Conservation (phyloP, 768 basidiomycete species). For the Suillus luteus region DNA sequence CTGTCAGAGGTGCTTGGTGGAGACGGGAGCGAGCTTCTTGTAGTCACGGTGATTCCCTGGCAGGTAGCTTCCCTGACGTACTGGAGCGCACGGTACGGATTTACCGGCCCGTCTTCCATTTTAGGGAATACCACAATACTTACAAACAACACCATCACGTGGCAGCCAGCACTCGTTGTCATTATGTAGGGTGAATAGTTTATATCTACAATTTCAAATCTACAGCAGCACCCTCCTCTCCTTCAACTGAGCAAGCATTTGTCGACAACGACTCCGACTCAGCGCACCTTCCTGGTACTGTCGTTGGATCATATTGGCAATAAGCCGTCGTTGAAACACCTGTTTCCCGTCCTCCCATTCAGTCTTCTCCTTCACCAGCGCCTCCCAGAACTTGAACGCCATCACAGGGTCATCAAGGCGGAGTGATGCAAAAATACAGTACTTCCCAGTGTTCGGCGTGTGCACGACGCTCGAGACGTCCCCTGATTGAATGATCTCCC, state of each 20-base stretch:
- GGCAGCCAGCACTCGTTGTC: not conserved
- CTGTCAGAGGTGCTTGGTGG: conserved; percentile 26
- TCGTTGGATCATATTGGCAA: conserved; percentile 39
- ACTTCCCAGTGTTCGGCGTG: conserved; percentile 51
- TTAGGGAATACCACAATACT: not conserved
- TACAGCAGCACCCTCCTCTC: conserved; percentile 16
- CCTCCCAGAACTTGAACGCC: conserved; percentile 64
- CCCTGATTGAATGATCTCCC: conserved; percentile 44
- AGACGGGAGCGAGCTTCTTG: conserved; percentile 18
- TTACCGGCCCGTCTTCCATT: conserved; percentile 9
- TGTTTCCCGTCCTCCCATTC: conserved; percentile 55
- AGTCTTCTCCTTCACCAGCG: conserved; percentile 44
- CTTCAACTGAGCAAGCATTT: conserved; percentile 26
- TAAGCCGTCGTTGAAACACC: conserved; percentile 40
- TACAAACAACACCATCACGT: not conserved
- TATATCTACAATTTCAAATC: conserved; percentile 18
- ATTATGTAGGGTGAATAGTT: conserved; percentile 9
- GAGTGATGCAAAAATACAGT: conserved; percentile 53
- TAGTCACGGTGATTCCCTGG: conserved; percentile 12
- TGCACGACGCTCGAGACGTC: conserved; percentile 37
- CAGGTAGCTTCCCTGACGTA: not conserved
- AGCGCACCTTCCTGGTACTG: conserved; percentile 31
- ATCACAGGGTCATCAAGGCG: conserved; percentile 47
- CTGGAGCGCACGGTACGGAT: not conserved
- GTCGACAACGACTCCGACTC: conserved; percentile 16